Percentiles rank a stretch among this genome's conserved stretches.
Evolutionary conservation across 768 basidiomycete genomes (phyloP).

Genomic region (Tulasnella sp.): DNA sequence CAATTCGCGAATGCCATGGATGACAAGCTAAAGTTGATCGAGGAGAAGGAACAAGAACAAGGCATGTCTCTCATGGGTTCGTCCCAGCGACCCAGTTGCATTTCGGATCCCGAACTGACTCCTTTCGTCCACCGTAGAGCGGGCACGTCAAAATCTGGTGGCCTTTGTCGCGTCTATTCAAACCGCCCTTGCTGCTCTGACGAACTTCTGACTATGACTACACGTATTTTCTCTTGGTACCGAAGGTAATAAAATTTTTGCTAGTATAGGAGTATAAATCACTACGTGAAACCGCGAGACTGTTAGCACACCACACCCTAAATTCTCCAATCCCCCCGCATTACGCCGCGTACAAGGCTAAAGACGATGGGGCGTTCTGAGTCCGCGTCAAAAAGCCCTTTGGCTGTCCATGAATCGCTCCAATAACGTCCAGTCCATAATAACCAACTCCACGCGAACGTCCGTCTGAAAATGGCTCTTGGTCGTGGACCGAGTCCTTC

Average conservation of each 20-base stretch:
- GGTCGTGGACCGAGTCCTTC: background rate
- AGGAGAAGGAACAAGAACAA: slow-evolving; percentile 15
- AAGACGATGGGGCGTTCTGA: slow-evolving; percentile 16
- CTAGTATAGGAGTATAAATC: background rate
- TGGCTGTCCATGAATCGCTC: slow-evolving; percentile 20
- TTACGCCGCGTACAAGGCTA: slow-evolving; percentile 15
- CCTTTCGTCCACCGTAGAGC: background rate
- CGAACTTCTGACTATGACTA: background rate
- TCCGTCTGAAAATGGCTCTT: background rate
- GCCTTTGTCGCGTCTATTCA: slow-evolving; percentile 11
- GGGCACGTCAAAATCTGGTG: slow-evolving; percentile 11
- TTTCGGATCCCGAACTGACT: background rate
- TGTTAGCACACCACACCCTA: background rate
- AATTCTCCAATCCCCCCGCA: slow-evolving; percentile 16
- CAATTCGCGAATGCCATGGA: slow-evolving; percentile 5
- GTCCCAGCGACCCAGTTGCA: background rate
- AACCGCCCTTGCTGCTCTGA: slow-evolving; percentile 3
- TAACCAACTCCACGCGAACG: slow-evolving; percentile 17
- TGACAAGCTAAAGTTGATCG: slow-evolving; percentile 6
- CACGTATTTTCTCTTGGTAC: background rate
- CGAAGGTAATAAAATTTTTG: background rate
- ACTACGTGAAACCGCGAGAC: background rate
- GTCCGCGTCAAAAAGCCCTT: slow-evolving; percentile 9
- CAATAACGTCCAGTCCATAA: slow-evolving; percentile 18
- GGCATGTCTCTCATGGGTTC: background rate